A percentile compares a stretch with the other conserved stretches of the same genome.
These are phyloP conservation scores for Pleurotus ostreatus DNA, from an alignment of 768 basidiomycete species.

Conservation along the genomic window DNA sequence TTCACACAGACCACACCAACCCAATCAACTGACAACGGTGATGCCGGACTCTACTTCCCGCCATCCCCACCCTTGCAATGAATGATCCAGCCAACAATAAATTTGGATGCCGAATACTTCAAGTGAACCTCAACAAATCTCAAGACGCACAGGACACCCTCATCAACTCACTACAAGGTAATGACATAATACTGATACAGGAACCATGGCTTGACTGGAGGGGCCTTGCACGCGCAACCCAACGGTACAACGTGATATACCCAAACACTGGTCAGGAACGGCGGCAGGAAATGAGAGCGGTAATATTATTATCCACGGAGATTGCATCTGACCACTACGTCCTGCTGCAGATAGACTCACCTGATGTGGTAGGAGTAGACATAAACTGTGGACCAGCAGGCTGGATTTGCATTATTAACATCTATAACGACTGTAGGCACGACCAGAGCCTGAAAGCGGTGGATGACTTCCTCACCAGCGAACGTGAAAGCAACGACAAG, in stretches of 20 bases:
- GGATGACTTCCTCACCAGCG: neutral
- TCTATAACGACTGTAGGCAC: conserved; percentile 25
- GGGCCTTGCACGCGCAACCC: conserved; percentile 9
- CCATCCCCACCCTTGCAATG: too few species aligned
- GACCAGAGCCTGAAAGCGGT: conserved; percentile 6
- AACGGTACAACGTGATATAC: conserved; percentile 19
- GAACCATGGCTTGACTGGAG: conserved; percentile 25
- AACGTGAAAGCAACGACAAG: too few species aligned
- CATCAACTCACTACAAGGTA: too few species aligned
- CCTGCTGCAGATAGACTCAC: neutral
- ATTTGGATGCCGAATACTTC: neutral
- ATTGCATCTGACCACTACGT: conserved; percentile 4
- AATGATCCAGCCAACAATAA: neutral
- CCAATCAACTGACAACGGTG: too few species aligned
- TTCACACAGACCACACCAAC: neutral
- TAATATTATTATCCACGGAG: conserved; percentile 1
- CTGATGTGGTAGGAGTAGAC: conserved; percentile 20
- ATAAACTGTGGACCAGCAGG: conserved; percentile 11
- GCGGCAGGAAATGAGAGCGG: neutral
- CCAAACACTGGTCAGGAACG: conserved; percentile 15
- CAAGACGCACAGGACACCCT: too few species aligned
- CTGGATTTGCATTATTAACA: conserved; percentile 21
- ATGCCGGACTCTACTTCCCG: too few species aligned
- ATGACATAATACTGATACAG: conserved; percentile 23
- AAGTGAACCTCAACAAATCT: too few species aligned